Conservation (phyloP, 306 rosid genomes). For the Datisca glomerata region DNA sequence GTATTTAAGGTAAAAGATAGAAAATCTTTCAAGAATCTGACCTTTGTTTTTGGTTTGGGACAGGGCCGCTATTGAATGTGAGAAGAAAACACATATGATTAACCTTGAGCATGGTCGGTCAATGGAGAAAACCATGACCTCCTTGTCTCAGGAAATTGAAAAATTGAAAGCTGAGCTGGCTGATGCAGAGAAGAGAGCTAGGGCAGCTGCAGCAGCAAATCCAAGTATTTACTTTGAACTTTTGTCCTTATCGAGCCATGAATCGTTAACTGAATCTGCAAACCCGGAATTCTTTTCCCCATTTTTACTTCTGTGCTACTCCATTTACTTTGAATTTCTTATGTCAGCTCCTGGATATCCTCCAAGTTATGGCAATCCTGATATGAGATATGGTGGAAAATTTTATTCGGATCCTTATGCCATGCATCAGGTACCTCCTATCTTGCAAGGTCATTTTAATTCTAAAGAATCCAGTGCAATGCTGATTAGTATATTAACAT, state of each 20-base stretch:
- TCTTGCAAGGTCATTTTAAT: not conserved
- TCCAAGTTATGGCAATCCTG: slow-evolving; percentile 34
- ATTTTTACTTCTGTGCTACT: not conserved
- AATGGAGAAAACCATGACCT: slow-evolving; percentile 50
- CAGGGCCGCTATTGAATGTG: slow-evolving; percentile 79
- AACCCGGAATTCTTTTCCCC: not conserved
- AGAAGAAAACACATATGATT: slow-evolving; percentile 48
- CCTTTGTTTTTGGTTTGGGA: not conserved
- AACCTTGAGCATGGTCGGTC: slow-evolving; percentile 47
- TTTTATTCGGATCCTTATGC: slow-evolving; percentile 37
- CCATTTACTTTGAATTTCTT: slow-evolving; percentile 5
- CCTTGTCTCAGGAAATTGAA: slow-evolving; percentile 61
- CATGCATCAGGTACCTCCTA: slow-evolving; percentile 40
- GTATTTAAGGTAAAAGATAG: no score
- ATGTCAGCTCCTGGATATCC: slow-evolving; percentile 44
- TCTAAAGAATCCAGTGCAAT: not conserved
- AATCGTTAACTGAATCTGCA: not conserved
- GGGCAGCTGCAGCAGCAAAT: slow-evolving; percentile 47
- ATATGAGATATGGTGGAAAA: slow-evolving; percentile 37
- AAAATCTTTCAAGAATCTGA: not conserved
- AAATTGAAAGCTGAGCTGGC: slow-evolving; percentile 71
- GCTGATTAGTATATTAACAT: no score
- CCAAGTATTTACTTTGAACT: slow-evolving; percentile 33
- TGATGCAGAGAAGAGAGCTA: slow-evolving; percentile 64
- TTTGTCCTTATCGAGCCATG: not conserved